Percentiles rank a stretch among this genome's conserved stretches.
Evolutionary conservation across 352 stramenopile genomes (phyloP).

Genomic region (Globisporangium okanoganense): DNA sequence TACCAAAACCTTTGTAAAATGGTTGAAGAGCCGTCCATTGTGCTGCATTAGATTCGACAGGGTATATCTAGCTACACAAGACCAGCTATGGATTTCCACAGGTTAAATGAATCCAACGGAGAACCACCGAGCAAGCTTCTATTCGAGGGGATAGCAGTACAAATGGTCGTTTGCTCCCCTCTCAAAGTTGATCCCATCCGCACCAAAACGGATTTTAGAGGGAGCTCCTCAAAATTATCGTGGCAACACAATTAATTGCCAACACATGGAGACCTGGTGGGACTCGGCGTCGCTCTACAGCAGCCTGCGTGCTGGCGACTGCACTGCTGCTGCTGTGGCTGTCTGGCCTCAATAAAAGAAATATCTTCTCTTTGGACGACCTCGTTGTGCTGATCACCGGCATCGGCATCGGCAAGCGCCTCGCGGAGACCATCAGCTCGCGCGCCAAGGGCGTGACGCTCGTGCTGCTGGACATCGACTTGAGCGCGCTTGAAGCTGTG

Average conservation of each 20-base stretch:
- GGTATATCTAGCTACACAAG: not conserved
- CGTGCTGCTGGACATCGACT: conserved; percentile 55
- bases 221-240: not conserved
- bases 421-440: conserved; percentile 33
- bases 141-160: not conserved
- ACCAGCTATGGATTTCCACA: not conserved
- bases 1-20: no score
- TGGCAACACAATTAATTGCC: not conserved
- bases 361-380: conserved; percentile 33
- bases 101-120: not conserved
- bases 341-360: not conserved
- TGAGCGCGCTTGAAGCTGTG: conserved; percentile 19
- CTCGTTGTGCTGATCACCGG: conserved; percentile 67
- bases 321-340: conserved; percentile 1
- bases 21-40: not conserved
- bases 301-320: not conserved
- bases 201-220: not conserved
- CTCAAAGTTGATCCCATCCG: not conserved
- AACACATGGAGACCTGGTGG: not conserved
- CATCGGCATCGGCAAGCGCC: conserved; percentile 43
- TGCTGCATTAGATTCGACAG: not conserved
- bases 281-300: not conserved
- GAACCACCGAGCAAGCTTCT: not conserved
- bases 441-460: conserved; percentile 33
- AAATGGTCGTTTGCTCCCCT: not conserved